Percentiles rank a stretch among this genome's conserved stretches.
These are phyloP conservation scores for Grifola frondosa DNA, from an alignment of 1,284 basidiomycete species.

Conservation along the genomic window DNA sequence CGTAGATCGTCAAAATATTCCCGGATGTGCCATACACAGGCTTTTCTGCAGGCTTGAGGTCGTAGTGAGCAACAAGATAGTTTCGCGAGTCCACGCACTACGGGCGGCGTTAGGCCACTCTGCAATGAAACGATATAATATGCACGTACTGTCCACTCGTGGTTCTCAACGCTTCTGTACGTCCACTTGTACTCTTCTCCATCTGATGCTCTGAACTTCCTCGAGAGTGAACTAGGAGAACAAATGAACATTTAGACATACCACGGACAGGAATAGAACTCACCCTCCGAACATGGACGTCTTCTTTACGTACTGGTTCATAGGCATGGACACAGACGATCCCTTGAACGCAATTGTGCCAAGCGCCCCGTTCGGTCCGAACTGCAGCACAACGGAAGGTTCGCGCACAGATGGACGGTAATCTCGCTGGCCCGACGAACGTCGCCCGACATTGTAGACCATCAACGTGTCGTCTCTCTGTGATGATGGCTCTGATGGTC, in stretches of 20 bases:
- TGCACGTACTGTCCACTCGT: constrained; percentile 67
- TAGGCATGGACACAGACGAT: constrained; percentile 44
- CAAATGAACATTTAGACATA: constrained; percentile 1
- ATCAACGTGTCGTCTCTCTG: constrained; percentile 20
- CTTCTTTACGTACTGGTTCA: constrained; percentile 60
- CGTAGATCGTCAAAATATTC: constrained; percentile 61
- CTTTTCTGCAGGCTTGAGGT: constrained; percentile 49
- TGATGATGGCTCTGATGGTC: constrained; percentile 36
- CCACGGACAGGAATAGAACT: constrained; percentile 25
- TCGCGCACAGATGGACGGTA: constrained; percentile 48
- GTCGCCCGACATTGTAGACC: constrained; percentile 63
- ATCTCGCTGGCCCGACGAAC: constrained; percentile 57
- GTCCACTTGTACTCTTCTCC: constrained; percentile 69
- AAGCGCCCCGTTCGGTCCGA: constrained; percentile 50
- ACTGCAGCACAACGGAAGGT: constrained; percentile 58
- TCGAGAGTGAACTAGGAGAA: constrained; percentile 62
- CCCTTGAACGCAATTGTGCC: constrained; percentile 56
- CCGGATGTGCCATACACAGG: constrained; percentile 62
- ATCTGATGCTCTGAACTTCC: constrained; percentile 66
- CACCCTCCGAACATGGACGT: constrained; percentile 63
- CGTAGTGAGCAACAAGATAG: constrained; percentile 64
- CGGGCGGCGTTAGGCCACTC: constrained; percentile 6
- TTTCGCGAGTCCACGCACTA: constrained; percentile 61
- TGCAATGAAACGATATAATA: constrained; percentile 4
- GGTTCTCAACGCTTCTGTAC: constrained; percentile 46